phyloP scores from a whole-genome alignment of 306 rosid species.

The Quercus suber region DNA sequence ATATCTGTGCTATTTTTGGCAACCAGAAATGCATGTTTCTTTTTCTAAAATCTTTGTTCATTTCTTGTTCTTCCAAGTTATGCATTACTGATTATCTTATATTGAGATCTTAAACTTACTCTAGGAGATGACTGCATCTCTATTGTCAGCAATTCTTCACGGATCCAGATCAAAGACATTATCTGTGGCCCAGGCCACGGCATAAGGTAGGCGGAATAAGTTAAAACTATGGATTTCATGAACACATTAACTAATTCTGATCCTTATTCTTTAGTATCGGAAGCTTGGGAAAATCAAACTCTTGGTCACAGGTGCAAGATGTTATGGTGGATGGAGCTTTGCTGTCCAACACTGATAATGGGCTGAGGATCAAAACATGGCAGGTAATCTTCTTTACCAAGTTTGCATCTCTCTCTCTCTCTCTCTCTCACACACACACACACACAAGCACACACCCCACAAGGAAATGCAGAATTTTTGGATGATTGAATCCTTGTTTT shows the following conservation, averaged over 20 bases:
- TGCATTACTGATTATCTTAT: not conserved
- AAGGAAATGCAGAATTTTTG: not conserved
- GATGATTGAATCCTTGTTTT: not conserved
- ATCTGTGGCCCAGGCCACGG: constrained; percentile 95
- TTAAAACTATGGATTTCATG: not conserved
- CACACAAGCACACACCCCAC: not conserved
- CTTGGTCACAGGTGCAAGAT: constrained; percentile 56
- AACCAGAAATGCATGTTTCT: not conserved
- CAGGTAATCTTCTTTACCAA: constrained; percentile 49
- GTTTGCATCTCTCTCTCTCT: not conserved
- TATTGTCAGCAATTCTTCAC: constrained; percentile 75
- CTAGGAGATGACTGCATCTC: constrained; percentile 96
- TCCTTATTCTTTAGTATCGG: constrained; percentile 67
- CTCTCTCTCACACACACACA: not conserved
- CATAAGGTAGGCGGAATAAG: constrained; percentile 58
- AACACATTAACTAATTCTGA: constrained; percentile 11
- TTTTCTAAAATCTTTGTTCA: not conserved
- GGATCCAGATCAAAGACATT: constrained; percentile 56
- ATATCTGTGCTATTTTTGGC: not conserved
- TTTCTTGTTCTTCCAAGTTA: not conserved
- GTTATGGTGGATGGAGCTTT: constrained; percentile 64
- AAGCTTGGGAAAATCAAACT: constrained; percentile 81
- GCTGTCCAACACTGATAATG: constrained; percentile 66
- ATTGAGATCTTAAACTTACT: constrained; percentile 11
- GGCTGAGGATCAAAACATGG: constrained; percentile 96